phyloP scores from a whole-genome alignment of 495 filamentous ascomycete genomes.

The Lentithecium fluviatile region DNA sequence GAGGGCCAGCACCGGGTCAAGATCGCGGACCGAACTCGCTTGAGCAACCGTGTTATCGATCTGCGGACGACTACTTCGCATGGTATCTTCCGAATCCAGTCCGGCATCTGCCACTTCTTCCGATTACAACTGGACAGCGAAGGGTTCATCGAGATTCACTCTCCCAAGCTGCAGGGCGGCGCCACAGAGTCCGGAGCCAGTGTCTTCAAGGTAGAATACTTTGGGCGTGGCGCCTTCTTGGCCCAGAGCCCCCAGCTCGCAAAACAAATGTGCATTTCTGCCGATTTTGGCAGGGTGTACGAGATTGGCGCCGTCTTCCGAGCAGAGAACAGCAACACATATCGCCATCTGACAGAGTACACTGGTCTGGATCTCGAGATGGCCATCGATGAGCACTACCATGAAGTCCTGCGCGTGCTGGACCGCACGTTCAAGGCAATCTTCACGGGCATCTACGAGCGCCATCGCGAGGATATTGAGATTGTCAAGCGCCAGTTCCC shows the following conservation, averaged over 20 bases:
- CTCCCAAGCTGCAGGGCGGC: conserved; percentile 83
- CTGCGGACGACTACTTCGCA: conserved; percentile 84
- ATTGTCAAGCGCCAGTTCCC: conserved; percentile 60
- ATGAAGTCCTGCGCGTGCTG: conserved; percentile 77
- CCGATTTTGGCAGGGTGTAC: conserved; percentile 85
- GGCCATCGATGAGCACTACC: conserved; percentile 85
- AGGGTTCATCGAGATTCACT: conserved; percentile 84
- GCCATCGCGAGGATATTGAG: conserved; percentile 46
- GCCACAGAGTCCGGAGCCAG: conserved; percentile 92
- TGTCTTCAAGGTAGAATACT: conserved; percentile 91
- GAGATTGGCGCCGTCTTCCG: conserved; percentile 91
- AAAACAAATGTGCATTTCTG: conserved; percentile 95
- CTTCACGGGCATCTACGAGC: conserved; percentile 63
- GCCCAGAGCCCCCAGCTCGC: conserved; percentile 95
- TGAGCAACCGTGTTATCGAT: conserved; percentile 88
- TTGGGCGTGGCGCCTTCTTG: conserved; percentile 78
- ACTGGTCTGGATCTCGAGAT: conserved; percentile 97
- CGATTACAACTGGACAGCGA: conserved; percentile 70
- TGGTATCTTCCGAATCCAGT: conserved; percentile 79
- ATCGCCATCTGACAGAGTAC: conserved; percentile 96
- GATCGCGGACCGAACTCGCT: conserved; percentile 71
- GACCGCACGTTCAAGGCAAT: conserved; percentile 87
- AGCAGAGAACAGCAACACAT: conserved; percentile 95
- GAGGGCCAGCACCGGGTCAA: conserved; percentile 49
- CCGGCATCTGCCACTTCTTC: conserved; percentile 78